Percentiles rank a stretch among this genome's conserved stretches.
Conservation (phyloP, 495 filamentous ascomycete genomes). For the Aspergillus carlsbadensis region DNA sequence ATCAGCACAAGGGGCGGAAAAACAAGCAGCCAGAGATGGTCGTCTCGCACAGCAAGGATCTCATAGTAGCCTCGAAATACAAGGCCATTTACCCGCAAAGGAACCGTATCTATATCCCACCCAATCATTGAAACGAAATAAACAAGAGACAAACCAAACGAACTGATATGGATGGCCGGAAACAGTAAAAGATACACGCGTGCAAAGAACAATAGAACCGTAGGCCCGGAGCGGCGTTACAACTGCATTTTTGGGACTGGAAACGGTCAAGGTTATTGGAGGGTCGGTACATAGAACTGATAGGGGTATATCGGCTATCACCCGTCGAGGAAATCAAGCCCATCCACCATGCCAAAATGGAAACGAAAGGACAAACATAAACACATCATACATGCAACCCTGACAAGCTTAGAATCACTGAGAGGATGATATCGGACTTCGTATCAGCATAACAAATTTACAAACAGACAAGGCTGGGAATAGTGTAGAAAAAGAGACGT, state of each 20-base stretch:
- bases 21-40: too few relatives aligned
- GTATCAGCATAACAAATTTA: constrained; percentile 38
- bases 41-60: too few relatives aligned
- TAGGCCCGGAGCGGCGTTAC: constrained; percentile 4
- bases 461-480: constrained; percentile 35
- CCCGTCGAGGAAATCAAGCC: constrained; percentile 16
- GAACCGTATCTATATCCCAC: too few relatives aligned
- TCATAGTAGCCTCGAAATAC: too few relatives aligned
- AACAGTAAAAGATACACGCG: too few relatives aligned
- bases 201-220: neutral
- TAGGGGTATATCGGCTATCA: constrained; percentile 17
- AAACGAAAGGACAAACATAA: constrained; percentile 23
- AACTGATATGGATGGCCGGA: too few relatives aligned
- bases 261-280: neutral
- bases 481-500: constrained; percentile 16
- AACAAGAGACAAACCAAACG: neutral
- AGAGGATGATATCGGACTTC: constrained; percentile 26
- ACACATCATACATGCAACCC: constrained; percentile 33
- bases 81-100: too few relatives aligned
- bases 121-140: neutral
- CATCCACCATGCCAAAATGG: constrained; percentile 15
- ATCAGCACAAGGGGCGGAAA: too few relatives aligned
- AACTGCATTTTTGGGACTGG: constrained; percentile 2
- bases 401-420: constrained; percentile 22
- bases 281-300: constrained; percentile 14